Evolutionary conservation across 495 filamentous ascomycete genomes (phyloP), one percentile per base, ranked within the genome.

Genomic region (Cairneyella variabilis): DNA sequence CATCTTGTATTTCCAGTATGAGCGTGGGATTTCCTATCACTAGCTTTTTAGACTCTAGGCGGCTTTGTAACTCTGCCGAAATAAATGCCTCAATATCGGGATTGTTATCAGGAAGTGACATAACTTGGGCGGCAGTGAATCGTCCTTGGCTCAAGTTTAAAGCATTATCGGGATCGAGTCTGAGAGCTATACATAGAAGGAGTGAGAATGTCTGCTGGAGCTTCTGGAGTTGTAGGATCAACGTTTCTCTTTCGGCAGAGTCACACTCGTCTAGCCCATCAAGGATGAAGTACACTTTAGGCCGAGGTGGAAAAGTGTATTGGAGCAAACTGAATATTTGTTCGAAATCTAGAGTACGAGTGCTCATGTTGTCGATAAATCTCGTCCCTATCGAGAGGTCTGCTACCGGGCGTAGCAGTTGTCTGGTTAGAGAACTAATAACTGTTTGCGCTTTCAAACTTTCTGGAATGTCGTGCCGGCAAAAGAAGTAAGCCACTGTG

Each of bases 221-320:
- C 28, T 56, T 53, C 44, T 40, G 28, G 25, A 70, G 47, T 39
- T 56, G 14, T 40, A 56, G n/a, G 38, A 59, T 53, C 44, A 73
- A 23, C 38, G 36, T 26, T 17, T 65, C 47, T 49, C 40, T 58
- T 58, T 67, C 57, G 6, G 22, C 6, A 46, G 53, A 1, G 16
- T 60, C 56, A 45, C 69, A 73, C 59, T 72, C 65, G 53, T 72
- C 68, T 34, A 72, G 32, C 14, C 68, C 71, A 42, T 73, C 69
- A 20, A 72, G 52, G 6, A 73, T 50, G 30, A 71, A 57, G 52
- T 66, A 68, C n/a, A n/a, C n/a, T n/a, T n/a, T n/a, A n/a, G n/a
- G n/a, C n/a, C n/a, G n/a, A n/a, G n/a, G n/a, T n/a, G n/a, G n/a
- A n/a, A n/a, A n/a, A n/a, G n/a, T n/a, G n/a, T n/a, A n/a, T n/a